Conservation (phyloP, 2,329 filamentous ascomycete species). For the Cytospora piceicola region DNA sequence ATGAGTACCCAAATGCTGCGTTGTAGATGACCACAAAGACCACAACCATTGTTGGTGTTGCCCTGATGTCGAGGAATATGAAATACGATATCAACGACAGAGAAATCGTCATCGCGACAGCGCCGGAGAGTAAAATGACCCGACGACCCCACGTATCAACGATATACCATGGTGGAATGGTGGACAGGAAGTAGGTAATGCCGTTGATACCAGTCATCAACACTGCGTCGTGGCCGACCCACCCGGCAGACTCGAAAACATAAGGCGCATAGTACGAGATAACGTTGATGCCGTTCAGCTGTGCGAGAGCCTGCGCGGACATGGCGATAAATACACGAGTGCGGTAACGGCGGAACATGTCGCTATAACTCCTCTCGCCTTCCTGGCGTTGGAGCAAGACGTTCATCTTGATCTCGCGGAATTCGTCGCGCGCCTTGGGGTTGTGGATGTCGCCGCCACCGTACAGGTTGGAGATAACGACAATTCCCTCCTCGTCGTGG, state of each 20-base stretch:
- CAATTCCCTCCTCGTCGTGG: slow-evolving; percentile 96
- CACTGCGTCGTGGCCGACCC: slow-evolving; percentile 86
- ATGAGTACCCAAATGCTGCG: slow-evolving; percentile 90
- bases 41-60: slow-evolving; percentile 84
- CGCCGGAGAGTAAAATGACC: slow-evolving; percentile 86
- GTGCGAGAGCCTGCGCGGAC: slow-evolving; percentile 94
- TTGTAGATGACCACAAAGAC: slow-evolving; percentile 98
- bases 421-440: slow-evolving; percentile 89
- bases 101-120: slow-evolving; percentile 85
- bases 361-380: slow-evolving; percentile 85
- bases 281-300: slow-evolving; percentile 98
- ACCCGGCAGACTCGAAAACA: slow-evolving; percentile 96
- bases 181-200: slow-evolving; percentile 85
- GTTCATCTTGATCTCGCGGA: slow-evolving; percentile 98
- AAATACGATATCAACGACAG: slow-evolving; percentile 93
- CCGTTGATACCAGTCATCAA: slow-evolving; percentile 98
- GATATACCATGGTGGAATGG: slow-evolving; percentile 95
- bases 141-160: slow-evolving; percentile 91
- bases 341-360: slow-evolving; percentile 94
- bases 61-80: slow-evolving; percentile 79
- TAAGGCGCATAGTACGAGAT: slow-evolving; percentile 98
- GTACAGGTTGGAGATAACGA: slow-evolving; percentile 97
- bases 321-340: slow-evolving; percentile 97
- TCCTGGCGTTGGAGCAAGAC: slow-evolving; percentile 92
- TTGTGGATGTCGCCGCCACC: slow-evolving; percentile 95